These are phyloP conservation scores for Candida namnaoensis DNA, from an alignment of 805 yeast genomes.

Conservation along the genomic window DNA sequence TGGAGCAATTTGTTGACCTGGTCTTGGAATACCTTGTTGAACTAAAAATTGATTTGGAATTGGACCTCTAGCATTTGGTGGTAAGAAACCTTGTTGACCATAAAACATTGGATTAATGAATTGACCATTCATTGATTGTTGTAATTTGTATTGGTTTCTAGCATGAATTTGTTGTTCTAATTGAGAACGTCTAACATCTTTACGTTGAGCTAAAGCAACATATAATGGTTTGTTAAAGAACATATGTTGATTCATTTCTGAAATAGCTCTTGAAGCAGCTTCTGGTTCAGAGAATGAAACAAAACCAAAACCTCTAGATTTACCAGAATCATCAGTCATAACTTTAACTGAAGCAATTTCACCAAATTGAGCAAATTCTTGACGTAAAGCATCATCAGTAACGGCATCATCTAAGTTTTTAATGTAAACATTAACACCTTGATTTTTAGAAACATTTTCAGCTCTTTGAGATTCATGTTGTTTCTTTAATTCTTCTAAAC, in stretches of 20 bases:
- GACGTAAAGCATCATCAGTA: constrained; percentile 85
- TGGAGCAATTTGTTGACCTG: constrained; percentile 53
- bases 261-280: constrained; percentile 97
- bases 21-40: constrained; percentile 57
- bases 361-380: constrained; percentile 91
- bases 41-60: constrained; percentile 75
- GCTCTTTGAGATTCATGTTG: constrained; percentile 88
- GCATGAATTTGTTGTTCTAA: constrained; percentile 97
- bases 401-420: constrained; percentile 93
- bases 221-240: constrained; percentile 92
- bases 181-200: constrained; percentile 95
- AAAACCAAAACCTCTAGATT: constrained; percentile 97
- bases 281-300: constrained; percentile 97
- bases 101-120: constrained; percentile 83
- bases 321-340: constrained; percentile 90
- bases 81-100: constrained; percentile 70
- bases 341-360: constrained; percentile 92
- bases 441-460: constrained; percentile 89
- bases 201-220: constrained; percentile 98
- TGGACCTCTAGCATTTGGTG: constrained; percentile 79
- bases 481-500: constrained; percentile 90
- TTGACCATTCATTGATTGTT: constrained; percentile 87
- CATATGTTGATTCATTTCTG: constrained; percentile 97
- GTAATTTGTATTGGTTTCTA: constrained; percentile 96
- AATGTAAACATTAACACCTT: constrained; percentile 94